These are phyloP conservation scores for Beauveria australis DNA, from an alignment of 2,329 filamentous ascomycete species.

Conservation along the genomic window DNA sequence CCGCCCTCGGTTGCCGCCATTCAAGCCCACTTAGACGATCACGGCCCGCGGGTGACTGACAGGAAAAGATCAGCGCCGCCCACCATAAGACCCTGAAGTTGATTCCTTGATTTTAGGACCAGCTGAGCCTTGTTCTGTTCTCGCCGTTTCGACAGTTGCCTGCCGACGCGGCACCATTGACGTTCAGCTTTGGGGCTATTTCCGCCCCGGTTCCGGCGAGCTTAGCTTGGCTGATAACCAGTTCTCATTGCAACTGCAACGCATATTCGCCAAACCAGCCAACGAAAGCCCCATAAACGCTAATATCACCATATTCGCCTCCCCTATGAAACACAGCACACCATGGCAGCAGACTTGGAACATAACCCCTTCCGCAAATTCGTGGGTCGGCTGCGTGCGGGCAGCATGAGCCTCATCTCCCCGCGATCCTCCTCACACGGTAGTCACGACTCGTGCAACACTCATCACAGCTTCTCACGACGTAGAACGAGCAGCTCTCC, in stretches of 20 bases:
- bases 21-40: conserved; percentile 9
- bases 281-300: not conserved
- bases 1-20: not conserved
- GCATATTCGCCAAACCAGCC: not conserved
- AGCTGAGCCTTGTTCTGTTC: not conserved
- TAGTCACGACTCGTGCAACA: not conserved
- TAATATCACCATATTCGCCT: not conserved
- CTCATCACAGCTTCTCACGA: not conserved
- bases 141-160: not conserved
- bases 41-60: not conserved
- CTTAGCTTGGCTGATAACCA: not conserved
- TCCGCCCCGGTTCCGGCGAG: not conserved
- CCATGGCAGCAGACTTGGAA: not conserved
- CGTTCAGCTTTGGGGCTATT: conserved; percentile 1
- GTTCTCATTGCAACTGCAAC: not conserved
- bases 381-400: conserved; percentile 8
- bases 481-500: conserved; percentile 1
- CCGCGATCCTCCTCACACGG: not conserved
- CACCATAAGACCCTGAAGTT: conserved; percentile 6
- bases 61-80: conserved; percentile 4
- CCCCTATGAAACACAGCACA: not conserved
- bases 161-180: not conserved
- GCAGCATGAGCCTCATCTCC: conserved; percentile 9
- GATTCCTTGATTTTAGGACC: conserved; percentile 2
- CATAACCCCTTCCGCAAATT: conserved; percentile 6